phyloP scores from a whole-genome alignment of 1,284 basidiomycete genomes.

The Melampsora abietis-canadensis region DNA sequence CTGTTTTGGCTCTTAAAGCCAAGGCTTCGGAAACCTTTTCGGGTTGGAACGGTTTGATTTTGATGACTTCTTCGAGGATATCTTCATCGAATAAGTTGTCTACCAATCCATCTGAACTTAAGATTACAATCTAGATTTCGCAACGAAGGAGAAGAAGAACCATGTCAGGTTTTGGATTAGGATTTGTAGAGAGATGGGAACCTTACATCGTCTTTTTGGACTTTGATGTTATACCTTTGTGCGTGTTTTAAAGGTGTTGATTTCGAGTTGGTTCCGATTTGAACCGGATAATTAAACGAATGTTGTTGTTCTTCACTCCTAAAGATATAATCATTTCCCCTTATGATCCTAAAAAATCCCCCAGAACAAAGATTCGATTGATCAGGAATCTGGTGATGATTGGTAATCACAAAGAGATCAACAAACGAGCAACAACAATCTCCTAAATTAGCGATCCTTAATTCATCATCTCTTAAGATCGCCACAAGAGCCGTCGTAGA shows the following conservation, averaged over 20 bases:
- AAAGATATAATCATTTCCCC: constrained; percentile 61
- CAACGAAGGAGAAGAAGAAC: no score
- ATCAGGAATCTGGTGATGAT: constrained; percentile 30
- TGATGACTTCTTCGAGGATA: constrained; percentile 78
- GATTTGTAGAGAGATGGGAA: not conserved
- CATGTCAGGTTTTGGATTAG: no score
- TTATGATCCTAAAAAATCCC: constrained; percentile 47
- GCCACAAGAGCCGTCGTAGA: constrained; percentile 61
- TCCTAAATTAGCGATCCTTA: constrained; percentile 85
- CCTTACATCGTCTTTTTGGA: constrained; percentile 68
- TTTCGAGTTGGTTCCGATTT: constrained; percentile 73
- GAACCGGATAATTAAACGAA: constrained; percentile 85
- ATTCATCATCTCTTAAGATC: constrained; percentile 65
- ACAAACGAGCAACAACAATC: constrained; percentile 67
- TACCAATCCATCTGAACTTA: constrained; percentile 82
- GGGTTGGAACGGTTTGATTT: constrained; percentile 53
- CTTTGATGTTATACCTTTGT: constrained; percentile 68
- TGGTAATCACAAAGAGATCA: no score
- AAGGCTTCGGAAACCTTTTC: constrained; percentile 59
- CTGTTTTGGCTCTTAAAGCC: constrained; percentile 57
- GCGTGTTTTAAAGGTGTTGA: constrained; percentile 70
- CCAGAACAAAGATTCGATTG: not conserved
- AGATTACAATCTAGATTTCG: constrained; percentile 64
- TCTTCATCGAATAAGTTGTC: constrained; percentile 96
- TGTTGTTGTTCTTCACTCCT: constrained; percentile 93